Percentiles rank a stretch among this genome's conserved stretches.
Evolutionary conservation across 805 yeast genomes (phyloP).

Genomic region (Saturnispora diversa): DNA sequence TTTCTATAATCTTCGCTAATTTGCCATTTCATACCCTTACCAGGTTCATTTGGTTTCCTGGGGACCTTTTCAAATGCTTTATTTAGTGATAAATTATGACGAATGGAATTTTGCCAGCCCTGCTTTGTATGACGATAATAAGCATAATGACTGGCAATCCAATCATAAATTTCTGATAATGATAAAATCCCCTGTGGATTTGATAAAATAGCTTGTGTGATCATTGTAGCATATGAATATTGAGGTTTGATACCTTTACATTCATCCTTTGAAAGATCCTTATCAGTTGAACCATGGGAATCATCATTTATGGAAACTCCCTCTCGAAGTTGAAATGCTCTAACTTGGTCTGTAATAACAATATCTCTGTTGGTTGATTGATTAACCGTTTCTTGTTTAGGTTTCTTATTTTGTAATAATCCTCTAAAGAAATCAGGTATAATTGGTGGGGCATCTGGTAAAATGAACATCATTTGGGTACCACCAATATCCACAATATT

Average conservation of each 20-base stretch:
- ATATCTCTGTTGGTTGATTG: background rate
- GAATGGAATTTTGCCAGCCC: conserved; percentile 97
- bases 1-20: conserved; percentile 76
- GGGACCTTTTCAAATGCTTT: conserved; percentile 98
- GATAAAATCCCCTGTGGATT: conserved; percentile 83
- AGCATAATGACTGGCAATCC: conserved; percentile 83
- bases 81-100: conserved; percentile 89
- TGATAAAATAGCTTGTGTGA: conserved; percentile 90
- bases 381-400: conserved; percentile 6
- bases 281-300: conserved; percentile 20
- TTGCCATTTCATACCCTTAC: conserved; percentile 99
- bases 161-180: conserved; percentile 82
- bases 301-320: conserved; percentile 9
- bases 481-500: conserved; percentile 91
- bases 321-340: conserved; percentile 37
- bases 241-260: conserved; percentile 94
- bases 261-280: conserved; percentile 80
- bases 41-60: conserved; percentile 91
- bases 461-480: conserved; percentile 96
- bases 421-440: conserved; percentile 44
- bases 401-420: conserved; percentile 27
- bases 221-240: conserved; percentile 95
- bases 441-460: conserved; percentile 81
- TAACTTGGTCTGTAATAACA: conserved; percentile 22
- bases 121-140: conserved; percentile 86